These are phyloP conservation scores for Kalaharituber pfeilii DNA, from an alignment of 2,329 filamentous ascomycete species.

Conservation along the genomic window DNA sequence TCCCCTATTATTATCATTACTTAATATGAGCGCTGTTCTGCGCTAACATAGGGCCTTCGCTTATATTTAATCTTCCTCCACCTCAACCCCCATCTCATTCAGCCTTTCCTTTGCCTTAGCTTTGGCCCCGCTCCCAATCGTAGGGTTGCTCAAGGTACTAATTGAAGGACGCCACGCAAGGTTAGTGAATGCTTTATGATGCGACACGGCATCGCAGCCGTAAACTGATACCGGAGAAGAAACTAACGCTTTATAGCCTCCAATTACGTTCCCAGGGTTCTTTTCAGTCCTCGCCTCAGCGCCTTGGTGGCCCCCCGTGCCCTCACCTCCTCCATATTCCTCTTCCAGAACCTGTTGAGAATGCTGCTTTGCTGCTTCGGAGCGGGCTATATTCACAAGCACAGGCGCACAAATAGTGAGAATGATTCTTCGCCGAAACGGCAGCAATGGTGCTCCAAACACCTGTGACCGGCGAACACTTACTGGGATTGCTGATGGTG, in stretches of 20 bases:
- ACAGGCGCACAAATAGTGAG: neutral
- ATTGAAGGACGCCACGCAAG: too few relatives aligned
- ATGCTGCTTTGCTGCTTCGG: constrained; percentile 39
- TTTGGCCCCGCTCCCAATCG: constrained; percentile 40
- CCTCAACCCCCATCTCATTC: constrained; percentile 27
- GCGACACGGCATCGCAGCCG: too few relatives aligned
- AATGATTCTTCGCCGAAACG: neutral
- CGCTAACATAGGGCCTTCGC: too few relatives aligned
- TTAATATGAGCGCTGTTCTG: too few relatives aligned
- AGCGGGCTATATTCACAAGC: constrained; percentile 28
- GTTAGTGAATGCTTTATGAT: too few relatives aligned
- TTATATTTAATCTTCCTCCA: neutral
- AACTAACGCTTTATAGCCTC: constrained; percentile 36
- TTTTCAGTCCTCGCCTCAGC: constrained; percentile 27
- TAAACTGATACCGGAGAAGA: too few relatives aligned
- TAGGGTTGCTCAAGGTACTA: constrained; percentile 37
- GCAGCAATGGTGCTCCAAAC: neutral
- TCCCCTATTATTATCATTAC: too few relatives aligned
- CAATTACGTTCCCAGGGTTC: constrained; percentile 38
- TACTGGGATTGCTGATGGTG: constrained; percentile 38
- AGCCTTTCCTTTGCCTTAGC: constrained; percentile 37
- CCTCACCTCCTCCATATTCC: constrained; percentile 15
- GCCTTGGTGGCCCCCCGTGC: constrained; percentile 32
- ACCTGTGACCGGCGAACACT: neutral
- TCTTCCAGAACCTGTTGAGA: constrained; percentile 37